Base-by-base conservation (phyloP, 2,329 filamentous ascomycete genomes). In the Apiospora saccharicola region DNA sequence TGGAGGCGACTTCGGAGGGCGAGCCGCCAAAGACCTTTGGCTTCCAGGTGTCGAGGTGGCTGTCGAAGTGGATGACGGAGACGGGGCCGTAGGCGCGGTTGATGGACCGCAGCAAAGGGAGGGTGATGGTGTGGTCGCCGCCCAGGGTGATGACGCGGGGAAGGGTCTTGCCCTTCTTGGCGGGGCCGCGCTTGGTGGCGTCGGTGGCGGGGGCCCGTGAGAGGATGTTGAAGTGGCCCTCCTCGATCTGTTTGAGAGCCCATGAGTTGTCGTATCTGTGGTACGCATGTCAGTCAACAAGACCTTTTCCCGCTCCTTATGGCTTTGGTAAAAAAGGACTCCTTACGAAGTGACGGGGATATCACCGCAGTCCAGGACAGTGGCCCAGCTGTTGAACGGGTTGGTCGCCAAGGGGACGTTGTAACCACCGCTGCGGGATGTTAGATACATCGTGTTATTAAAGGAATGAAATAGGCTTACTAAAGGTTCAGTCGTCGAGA, bases 11-110 rank as follows among this genome's bases (percentile, higher is more conserved):
- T 73, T 95, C 89, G 41, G 90, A 93, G 0, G 94, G 94, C 0
- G 93, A 91, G 43, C 94, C 94, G 70, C 94, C 94, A 77, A 97
- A 97, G 37, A 96, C 94, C 80, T 96, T 96, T 61, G 94, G 94
- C 72, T 89, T 90, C 93, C 91, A 93, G 4, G 92, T 93, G 78
- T 94, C 92, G 77, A 91, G 82, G 77, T 91, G 89, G 71, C 86
- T 89, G 78, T 91, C 89, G 71, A 91, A 91, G 77, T 90, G 89
- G 72, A 91, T 90, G 1, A 91, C 89, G 0, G 88, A 86, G 2
- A 91, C 84, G 0, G 89, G 89, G 0, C 89, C 89, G 75, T 90
- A 91, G 7, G 88, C 87, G 16, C 88, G 85, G 80, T 90, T 90
- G 80, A 90, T 87, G 13, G 88, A 90, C 37, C 89, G 83, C 51